Conservation (phyloP, 306 rosid species). For the Senna siamea region DNA sequence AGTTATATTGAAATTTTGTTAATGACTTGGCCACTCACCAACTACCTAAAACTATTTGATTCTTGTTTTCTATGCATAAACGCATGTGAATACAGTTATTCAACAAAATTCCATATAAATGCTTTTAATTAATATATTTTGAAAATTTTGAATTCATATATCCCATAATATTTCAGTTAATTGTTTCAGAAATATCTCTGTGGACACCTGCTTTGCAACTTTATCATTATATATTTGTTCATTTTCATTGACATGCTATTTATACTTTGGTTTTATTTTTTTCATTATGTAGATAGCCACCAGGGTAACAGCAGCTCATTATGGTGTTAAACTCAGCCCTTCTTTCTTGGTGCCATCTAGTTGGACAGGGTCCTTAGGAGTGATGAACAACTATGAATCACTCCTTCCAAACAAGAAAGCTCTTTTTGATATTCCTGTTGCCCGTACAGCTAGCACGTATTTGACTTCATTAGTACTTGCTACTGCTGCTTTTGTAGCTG, state of each 20-base stretch:
- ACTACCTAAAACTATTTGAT: background rate
- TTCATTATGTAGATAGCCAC: conserved; percentile 72
- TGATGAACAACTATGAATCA: conserved; percentile 89
- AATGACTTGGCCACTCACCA: background rate
- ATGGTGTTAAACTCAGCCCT: conserved; percentile 90
- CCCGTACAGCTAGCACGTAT: conserved; percentile 86
- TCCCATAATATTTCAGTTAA: background rate
- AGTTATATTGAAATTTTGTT: background rate
- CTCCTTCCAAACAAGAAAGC: conserved; percentile 86
- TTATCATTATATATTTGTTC: background rate
- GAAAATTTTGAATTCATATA: background rate
- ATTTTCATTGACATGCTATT: conserved; percentile 16
- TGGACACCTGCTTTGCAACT: background rate
- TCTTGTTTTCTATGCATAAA: background rate
- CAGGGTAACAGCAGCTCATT: conserved; percentile 82
- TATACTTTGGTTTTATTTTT: conserved; percentile 25
- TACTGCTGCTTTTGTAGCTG: conserved; percentile 77
- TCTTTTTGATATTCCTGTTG: conserved; percentile 88
- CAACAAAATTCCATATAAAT: background rate
- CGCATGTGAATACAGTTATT: background rate
- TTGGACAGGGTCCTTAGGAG: conserved; percentile 96
- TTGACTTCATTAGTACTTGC: conserved; percentile 82
- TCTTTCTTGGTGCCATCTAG: conserved; percentile 90
- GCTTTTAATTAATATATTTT: background rate
- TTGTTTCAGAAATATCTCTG: conserved; percentile 6